phyloP scores from a whole-genome alignment of 352 stramenopile species.

The Pythium dissotocum region DNA sequence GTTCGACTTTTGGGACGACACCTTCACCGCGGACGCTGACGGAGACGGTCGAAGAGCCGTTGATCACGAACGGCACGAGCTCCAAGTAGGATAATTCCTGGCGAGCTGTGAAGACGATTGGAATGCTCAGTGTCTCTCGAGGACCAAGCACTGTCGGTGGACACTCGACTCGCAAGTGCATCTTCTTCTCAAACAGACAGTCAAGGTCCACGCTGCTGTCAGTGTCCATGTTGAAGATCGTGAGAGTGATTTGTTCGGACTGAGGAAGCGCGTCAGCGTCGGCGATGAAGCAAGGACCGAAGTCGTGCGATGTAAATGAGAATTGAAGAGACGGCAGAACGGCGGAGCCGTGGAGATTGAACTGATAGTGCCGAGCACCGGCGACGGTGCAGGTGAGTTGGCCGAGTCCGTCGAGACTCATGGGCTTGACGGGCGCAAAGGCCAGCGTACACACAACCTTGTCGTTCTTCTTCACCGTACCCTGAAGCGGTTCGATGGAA shows the following conservation, averaged over 20 bases:
- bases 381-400: constrained; percentile 84
- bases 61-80: constrained; percentile 89
- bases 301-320: constrained; percentile 89
- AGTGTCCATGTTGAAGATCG: constrained; percentile 88
- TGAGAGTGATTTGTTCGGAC: constrained; percentile 57
- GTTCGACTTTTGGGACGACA: constrained; percentile 80
- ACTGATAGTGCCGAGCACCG: constrained; percentile 79
- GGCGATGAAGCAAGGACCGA: constrained; percentile 92
- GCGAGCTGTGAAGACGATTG: constrained; percentile 87
- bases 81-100: constrained; percentile 86
- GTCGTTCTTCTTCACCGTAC: constrained; percentile 90
- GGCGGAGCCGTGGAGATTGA: constrained; percentile 72
- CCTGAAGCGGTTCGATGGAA: constrained; percentile 68
- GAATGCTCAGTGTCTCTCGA: constrained; percentile 71
- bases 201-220: constrained; percentile 84
- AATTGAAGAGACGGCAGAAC: constrained; percentile 88
- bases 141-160: constrained; percentile 81
- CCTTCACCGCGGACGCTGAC: constrained; percentile 77
- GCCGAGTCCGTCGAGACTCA: constrained; percentile 59
- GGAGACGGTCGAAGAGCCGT: constrained; percentile 80
- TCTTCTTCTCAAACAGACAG: constrained; percentile 89
- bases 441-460: constrained; percentile 65
- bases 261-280: constrained; percentile 60
- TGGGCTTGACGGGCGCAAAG: constrained; percentile 81
- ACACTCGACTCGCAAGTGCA: constrained; percentile 83